Percentiles rank a stretch among this genome's conserved stretches.
Evolutionary conservation across 2,329 filamentous ascomycete genomes (phyloP).

Genomic region (Sporothrix mexicana): DNA sequence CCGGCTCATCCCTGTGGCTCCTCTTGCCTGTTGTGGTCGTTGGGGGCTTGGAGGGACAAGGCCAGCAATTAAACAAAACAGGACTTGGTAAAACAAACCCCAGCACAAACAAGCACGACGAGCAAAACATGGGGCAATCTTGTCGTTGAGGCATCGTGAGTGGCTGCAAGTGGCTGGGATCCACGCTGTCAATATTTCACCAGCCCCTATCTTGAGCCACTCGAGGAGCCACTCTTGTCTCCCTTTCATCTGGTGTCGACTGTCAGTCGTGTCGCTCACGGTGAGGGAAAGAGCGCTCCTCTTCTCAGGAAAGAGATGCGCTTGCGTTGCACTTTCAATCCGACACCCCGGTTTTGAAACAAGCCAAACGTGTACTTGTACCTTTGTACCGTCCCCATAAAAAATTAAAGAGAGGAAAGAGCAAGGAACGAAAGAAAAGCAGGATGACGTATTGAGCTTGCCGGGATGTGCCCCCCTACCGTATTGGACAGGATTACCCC

Average conservation of each 20-base stretch:
- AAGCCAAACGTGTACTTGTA: constrained; percentile 25
- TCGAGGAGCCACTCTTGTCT: neutral
- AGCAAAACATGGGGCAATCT: neutral
- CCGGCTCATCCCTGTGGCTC: neutral
- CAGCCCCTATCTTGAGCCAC: neutral
- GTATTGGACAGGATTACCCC: neutral
- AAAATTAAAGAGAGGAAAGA: neutral
- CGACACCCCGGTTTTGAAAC: constrained; percentile 17
- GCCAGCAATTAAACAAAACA: neutral
- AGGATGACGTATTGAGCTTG: constrained; percentile 23
- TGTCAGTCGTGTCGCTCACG: neutral
- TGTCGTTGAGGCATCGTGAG: neutral
- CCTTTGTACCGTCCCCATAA: constrained; percentile 18
- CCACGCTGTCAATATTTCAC: neutral
- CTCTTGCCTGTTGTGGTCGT: neutral
- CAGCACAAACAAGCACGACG: neutral
- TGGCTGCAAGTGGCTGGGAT: neutral
- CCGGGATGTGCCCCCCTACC: neutral
- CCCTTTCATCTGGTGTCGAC: constrained; percentile 23
- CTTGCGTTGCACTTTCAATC: neutral
- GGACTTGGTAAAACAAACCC: constrained; percentile 15
- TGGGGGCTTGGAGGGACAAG: neutral
- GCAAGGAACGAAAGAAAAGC: neutral
- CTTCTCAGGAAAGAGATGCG: neutral
- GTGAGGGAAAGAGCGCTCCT: neutral